Conservation (phyloP, 1,139 yeast genomes). For the Geotrichum klebahnii region DNA sequence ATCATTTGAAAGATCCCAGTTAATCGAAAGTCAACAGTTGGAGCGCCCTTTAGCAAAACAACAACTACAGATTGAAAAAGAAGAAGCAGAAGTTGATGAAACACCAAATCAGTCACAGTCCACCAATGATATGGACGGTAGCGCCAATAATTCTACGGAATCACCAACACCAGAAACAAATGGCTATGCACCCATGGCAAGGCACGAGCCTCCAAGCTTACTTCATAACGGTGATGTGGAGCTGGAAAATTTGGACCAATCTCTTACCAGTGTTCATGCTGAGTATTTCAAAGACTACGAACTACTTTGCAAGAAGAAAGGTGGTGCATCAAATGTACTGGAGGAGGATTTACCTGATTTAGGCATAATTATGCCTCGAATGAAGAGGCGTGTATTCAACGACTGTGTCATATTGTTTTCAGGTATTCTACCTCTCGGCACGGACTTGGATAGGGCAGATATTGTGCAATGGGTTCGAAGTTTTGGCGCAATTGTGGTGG, state of each 20-base stretch:
- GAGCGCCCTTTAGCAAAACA: slow-evolving; percentile 80
- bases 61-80: slow-evolving; percentile 59
- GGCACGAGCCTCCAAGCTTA: slow-evolving; percentile 41
- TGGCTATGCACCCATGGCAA: background rate
- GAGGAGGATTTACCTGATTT: slow-evolving; percentile 34
- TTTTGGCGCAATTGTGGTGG: slow-evolving; percentile 83
- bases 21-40: slow-evolving; percentile 62
- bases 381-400: slow-evolving; percentile 64
- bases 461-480: slow-evolving; percentile 89
- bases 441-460: slow-evolving; percentile 60
- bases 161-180: background rate
- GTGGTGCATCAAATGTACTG: slow-evolving; percentile 9
- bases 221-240: slow-evolving; percentile 80
- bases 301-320: slow-evolving; percentile 20
- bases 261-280: slow-evolving; percentile 59
- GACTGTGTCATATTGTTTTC: slow-evolving; percentile 75
- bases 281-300: slow-evolving; percentile 56
- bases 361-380: slow-evolving; percentile 57
- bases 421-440: slow-evolving; percentile 79
- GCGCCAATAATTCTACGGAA: slow-evolving; percentile 37
- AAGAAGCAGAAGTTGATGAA: slow-evolving; percentile 41
- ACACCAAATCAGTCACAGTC: background rate
- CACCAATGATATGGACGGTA: slow-evolving; percentile 32
- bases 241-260: slow-evolving; percentile 57
- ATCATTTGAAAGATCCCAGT: slow-evolving; percentile 53